Base-by-base conservation (phyloP, 352 stramenopile species). In the Globisporangium alternatum region DNA sequence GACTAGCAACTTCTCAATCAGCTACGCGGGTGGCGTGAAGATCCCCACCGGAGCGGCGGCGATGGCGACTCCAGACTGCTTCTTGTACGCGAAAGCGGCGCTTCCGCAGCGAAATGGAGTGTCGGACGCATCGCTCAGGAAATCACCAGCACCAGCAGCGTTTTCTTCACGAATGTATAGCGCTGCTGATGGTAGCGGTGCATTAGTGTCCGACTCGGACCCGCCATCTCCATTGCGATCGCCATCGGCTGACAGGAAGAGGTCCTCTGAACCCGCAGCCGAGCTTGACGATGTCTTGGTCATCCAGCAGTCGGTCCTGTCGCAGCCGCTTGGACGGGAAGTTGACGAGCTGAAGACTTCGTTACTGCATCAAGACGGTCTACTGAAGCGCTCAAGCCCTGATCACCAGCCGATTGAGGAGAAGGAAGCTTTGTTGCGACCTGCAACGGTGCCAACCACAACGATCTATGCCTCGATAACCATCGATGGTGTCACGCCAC, bases 31-130 rank as follows among this genome's bases (percentile, higher is more conserved):
- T 35, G 21, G 21, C 5, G 70, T 76, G 5, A 66, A 59, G 53
- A 68, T 73, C 47, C 28, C 43, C 0, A 67, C 68, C 0, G 67
- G 58, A 37, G 39, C 55, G 6, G 39, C 56, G n/a, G 69, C 62
- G 28, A 51, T 74, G 30, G 17, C 44, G 12, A 56, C 35, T 13
- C 45, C 37, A 19, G 74, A 85, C 31, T 85, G 72, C 53, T 85
- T 87, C 44, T 65, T 87, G 5, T 77, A 82, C 48, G 72, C 76
- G 30, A 83, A 80, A 65, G 72, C 74, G 0, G 70, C 74, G 0
- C 60, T 87, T 30, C 71, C 76, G 19, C 60, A 71, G 28, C 64
- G 64, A 8, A 64, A 65, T 2, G 65, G 22, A 2, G 8, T 30
- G 3, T 21, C 12, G 15, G 48, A 35, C 13, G 48, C 48, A 21